Evolutionary conservation across 2,329 filamentous ascomycete species (phyloP), one percentile per base, ranked within the genome.

Genomic region (Fusarium camptoceras): DNA sequence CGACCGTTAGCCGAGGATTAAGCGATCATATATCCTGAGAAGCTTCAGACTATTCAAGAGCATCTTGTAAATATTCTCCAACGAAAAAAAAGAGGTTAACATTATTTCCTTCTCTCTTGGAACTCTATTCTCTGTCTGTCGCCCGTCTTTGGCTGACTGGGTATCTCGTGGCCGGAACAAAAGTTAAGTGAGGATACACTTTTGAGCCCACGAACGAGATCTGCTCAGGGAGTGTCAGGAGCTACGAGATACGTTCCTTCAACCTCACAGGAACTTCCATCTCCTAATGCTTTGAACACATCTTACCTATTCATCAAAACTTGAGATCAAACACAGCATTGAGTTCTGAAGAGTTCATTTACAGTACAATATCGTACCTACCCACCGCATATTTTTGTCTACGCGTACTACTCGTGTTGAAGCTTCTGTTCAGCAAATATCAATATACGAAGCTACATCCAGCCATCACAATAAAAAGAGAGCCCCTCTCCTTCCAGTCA

Each of bases 1-100:
- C 58, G 51, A 42, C 10, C 27, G 50, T 75, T 75, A 75, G 48
- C 73, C 73, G 73, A 66, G 2, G 54, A 72, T 74, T 75, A 75
- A 72, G 70, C 73, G 73, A 16, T 14, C 8, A 16, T 31, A 28
- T 12, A 31, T 22, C 6, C 8, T 8, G 16, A 27, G 14, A 24
- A 25, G 16, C 16, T 22, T 5, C 14, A 24, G 6, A 3, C 20
- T 6, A 20, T 51, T 6, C 9, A 18, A 20, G 11, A 4, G 6
- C 20, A 10, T 43, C 14, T 24, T 43, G 15, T 16, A 24, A 24
- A 18, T 43, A 43, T 43, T 43, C 15, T 11, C 20, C 22, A 37
- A 37, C 12, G 6, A 18, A 43, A 14, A 15, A 41, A 3, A 41
- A 9, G 8, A 8, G n/a, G n/a, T 25, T 8, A 20, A 8, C 6